phyloP scores from a whole-genome alignment of 192 early-diverging fungal genomes.

The Umbelopsis isabellina region DNA sequence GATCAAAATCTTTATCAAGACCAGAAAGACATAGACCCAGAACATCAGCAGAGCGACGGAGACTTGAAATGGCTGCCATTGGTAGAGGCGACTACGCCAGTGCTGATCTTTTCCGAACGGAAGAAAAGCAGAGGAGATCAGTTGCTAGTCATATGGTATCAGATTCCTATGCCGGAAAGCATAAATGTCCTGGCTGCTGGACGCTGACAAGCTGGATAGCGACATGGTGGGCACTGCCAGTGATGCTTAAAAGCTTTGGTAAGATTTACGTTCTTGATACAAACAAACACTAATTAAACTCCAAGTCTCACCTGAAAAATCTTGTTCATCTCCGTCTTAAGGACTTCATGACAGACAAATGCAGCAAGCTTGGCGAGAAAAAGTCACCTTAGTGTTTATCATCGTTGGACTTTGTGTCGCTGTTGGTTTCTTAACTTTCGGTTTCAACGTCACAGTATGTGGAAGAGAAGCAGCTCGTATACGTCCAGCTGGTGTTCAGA shows the following conservation, averaged over 20 bases:
- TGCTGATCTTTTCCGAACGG: neutral
- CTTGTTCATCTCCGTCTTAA: constrained; percentile 3
- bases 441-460: constrained; percentile 72
- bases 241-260: constrained; percentile 28
- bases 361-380: constrained; percentile 89
- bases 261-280: neutral
- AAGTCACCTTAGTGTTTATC: constrained; percentile 83
- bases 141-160: neutral
- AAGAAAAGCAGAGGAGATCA: constrained; percentile 5
- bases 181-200: constrained; percentile 21
- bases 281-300: neutral
- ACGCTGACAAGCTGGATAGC: constrained; percentile 26
- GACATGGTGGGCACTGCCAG: constrained; percentile 32
- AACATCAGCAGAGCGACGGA: constrained; percentile 7
- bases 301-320: neutral
- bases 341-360: constrained; percentile 45
- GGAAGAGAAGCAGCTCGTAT: constrained; percentile 49
- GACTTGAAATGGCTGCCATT: constrained; percentile 11
- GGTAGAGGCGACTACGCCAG: constrained; percentile 1
- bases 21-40: constrained; percentile 7
- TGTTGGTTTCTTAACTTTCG: constrained; percentile 87
- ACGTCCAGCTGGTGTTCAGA: constrained; percentile 50
- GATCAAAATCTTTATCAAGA: neutral
- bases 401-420: constrained; percentile 71
- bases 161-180: neutral